A percentile compares a stretch with the other conserved stretches of the same genome.
Conservation (phyloP, 257 asterid genomes). For the Scutellaria galericulata region DNA sequence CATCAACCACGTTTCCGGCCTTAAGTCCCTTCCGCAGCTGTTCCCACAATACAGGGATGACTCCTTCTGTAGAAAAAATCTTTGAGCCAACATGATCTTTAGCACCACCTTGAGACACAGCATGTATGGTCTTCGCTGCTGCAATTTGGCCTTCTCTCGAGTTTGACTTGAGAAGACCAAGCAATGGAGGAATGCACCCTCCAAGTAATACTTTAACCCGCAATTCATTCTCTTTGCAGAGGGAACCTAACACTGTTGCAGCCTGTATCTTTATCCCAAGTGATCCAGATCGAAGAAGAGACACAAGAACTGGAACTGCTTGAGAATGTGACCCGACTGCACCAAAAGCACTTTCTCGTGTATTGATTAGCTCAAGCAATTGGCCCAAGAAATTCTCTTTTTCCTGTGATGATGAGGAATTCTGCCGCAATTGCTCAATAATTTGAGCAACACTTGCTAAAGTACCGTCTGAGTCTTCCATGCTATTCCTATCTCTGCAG, state of each 20-base stretch:
- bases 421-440: conserved; percentile 93
- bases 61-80: conserved; percentile 98
- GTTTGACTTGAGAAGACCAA: conserved; percentile 94
- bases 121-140: conserved; percentile 91
- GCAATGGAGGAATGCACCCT: conserved; percentile 97
- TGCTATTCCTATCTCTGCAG: conserved; percentile 87
- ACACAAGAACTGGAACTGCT: conserved; percentile 99
- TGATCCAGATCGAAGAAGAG: conserved; percentile 96
- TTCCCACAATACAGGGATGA: conserved; percentile 92
- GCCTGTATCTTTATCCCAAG: conserved; percentile 89
- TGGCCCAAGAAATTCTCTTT: conserved; percentile 83
- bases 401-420: conserved; percentile 78
- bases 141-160: conserved; percentile 92
- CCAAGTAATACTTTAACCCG: conserved; percentile 95
- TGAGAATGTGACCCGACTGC: conserved; percentile 99
- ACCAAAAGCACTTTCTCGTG: conserved; percentile 87
- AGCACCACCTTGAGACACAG: conserved; percentile 95
- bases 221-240: conserved; percentile 93
- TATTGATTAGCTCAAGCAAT: conserved; percentile 76
- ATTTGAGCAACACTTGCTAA: conserved; percentile 97
- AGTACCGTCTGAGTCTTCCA: conserved; percentile 99
- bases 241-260: conserved; percentile 87
- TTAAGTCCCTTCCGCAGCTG: conserved; percentile 86
- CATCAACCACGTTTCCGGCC: conserved; percentile 88
- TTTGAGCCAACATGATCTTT: conserved; percentile 98